A percentile compares a stretch with the other conserved stretches of the same genome.
These are phyloP conservation scores for Ceratobasidium sp. DNA, from an alignment of 1,284 basidiomycete genomes.

Conservation along the genomic window DNA sequence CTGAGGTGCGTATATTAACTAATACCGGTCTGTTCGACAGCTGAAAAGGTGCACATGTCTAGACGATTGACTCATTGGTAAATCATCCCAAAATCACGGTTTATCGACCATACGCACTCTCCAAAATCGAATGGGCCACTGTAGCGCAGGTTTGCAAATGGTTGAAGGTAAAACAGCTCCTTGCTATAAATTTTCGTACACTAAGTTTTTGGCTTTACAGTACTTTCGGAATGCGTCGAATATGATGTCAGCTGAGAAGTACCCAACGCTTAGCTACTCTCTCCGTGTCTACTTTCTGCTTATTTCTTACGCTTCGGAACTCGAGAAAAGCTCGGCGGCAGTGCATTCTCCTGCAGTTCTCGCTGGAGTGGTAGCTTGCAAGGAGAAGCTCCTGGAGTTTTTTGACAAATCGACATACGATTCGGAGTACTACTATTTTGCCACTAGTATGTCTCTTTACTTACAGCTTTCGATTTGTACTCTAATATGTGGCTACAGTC, in stretches of 20 bases:
- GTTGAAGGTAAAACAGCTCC: slow-evolving; percentile 13
- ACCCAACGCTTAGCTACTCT: slow-evolving; percentile 43
- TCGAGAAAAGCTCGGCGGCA: neutral
- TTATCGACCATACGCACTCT: slow-evolving; percentile 11
- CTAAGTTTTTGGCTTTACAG: neutral
- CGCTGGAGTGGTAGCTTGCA: slow-evolving; percentile 5
- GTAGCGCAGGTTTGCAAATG: neutral
- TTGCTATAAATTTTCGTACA: neutral
- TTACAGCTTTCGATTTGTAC: neutral
- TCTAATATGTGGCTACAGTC: neutral
- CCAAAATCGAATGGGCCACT: neutral
- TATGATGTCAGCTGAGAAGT: slow-evolving; percentile 30
- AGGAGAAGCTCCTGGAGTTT: slow-evolving; percentile 41
- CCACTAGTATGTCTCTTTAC: slow-evolving; percentile 6
- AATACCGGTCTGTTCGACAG: too few species aligned
- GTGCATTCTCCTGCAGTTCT: neutral
- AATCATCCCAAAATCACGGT: neutral
- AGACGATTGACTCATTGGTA: too few species aligned
- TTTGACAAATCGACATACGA: slow-evolving; percentile 44
- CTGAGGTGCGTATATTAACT: neutral
- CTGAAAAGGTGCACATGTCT: too few species aligned
- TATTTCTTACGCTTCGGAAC: neutral
- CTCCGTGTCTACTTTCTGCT: slow-evolving; percentile 28
- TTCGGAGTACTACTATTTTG: slow-evolving; percentile 45
- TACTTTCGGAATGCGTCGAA: slow-evolving; percentile 16